A percentile compares a stretch with the other conserved stretches of the same genome.
Conservation (phyloP, 2,329 filamentous ascomycete genomes). For the Claviceps sp. region DNA sequence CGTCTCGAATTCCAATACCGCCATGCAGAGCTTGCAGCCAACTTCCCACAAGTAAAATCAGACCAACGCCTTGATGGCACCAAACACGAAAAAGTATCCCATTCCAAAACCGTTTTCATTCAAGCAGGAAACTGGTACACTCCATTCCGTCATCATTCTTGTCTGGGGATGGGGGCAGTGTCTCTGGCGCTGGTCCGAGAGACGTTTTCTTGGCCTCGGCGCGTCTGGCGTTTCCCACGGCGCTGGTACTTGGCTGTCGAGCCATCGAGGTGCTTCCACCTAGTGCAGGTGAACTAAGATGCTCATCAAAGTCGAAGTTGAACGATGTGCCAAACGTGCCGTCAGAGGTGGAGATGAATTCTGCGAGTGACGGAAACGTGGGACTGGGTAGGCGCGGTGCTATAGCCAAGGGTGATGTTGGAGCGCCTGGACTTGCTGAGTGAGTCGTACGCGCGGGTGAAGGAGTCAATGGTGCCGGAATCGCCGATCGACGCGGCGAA, state of each 20-base stretch:
- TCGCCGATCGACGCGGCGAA: conserved; percentile 19
- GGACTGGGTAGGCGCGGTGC: conserved; percentile 23
- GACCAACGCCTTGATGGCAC: no score
- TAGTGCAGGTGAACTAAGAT: not conserved
- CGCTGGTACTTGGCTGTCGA: not conserved
- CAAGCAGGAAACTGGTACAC: no score
- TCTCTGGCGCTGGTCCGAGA: conserved; percentile 18
- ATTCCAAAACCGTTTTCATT: no score
- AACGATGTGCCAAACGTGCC: conserved; percentile 19
- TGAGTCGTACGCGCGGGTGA: conserved; percentile 3
- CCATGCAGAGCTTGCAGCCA: no score
- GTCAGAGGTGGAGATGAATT: conserved; percentile 20
- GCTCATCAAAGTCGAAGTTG: conserved; percentile 13
- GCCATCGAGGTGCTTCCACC: conserved; percentile 5
- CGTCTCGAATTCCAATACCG: no score
- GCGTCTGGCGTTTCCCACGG: conserved; percentile 8
- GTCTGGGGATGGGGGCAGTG: conserved; percentile 11
- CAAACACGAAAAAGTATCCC: no score
- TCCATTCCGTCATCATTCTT: not conserved
- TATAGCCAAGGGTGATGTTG: conserved; percentile 16
- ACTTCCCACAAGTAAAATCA: no score
- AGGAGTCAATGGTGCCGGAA: conserved; percentile 22
- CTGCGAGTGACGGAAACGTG: conserved; percentile 21
- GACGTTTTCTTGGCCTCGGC: conserved; percentile 20
- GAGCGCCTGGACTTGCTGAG: conserved; percentile 6